Conservation (phyloP, 73 alveolate genomes). For the Paramecium sonneborni region DNA sequence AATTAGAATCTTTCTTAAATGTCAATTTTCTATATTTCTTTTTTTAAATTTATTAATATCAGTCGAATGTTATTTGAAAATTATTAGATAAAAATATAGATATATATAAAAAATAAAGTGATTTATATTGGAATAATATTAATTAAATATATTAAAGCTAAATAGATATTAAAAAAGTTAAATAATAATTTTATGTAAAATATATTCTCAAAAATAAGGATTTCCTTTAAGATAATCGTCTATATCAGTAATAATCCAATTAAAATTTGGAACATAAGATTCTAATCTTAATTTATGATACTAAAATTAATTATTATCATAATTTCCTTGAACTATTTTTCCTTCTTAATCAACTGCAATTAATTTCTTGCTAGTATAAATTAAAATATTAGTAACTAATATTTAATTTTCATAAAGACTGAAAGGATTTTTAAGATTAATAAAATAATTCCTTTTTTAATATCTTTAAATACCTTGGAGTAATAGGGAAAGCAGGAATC, state of each 20-base stretch:
- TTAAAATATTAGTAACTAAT: not conserved
- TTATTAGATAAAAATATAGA: no score
- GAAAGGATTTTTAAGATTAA: not conserved
- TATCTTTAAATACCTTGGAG: not conserved
- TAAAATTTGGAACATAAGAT: slow-evolving; percentile 36
- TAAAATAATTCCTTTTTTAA: not conserved
- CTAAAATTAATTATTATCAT: not conserved
- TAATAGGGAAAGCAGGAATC: not conserved
- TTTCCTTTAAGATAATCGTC: slow-evolving; percentile 43
- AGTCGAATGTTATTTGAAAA: no score
- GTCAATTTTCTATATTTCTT: no score
- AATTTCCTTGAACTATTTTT: not conserved
- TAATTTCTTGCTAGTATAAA: not conserved
- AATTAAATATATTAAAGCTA: no score
- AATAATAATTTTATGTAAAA: not conserved
- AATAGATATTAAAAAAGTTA: not conserved
- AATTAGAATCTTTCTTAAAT: no score
- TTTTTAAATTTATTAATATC: no score
- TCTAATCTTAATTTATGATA: slow-evolving; percentile 41
- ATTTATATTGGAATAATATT: no score
- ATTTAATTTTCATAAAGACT: not conserved
- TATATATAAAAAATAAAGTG: no score
- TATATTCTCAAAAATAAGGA: slow-evolving; percentile 40
- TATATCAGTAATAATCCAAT: slow-evolving; percentile 51
- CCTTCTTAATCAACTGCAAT: slow-evolving; percentile 2